Percentiles rank a stretch among this genome's conserved stretches.
Evolutionary conservation across 352 stramenopile genomes (phyloP).

Genomic region (Phytophthora pistaciae): DNA sequence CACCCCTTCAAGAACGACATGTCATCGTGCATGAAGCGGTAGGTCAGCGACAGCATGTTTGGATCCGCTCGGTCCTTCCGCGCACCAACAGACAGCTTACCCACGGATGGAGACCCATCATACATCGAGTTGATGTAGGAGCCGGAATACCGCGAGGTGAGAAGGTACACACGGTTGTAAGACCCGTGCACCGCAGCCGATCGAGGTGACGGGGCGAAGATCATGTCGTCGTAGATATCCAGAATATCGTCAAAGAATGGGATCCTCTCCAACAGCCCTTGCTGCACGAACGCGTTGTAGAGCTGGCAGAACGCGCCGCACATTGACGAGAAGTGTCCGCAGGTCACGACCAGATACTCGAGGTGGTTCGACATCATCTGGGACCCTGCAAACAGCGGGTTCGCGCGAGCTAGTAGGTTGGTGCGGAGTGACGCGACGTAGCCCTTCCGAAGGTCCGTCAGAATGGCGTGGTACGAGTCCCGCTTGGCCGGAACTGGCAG

Average conservation of each 20-base stretch:
- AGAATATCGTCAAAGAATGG: slow-evolving; percentile 37
- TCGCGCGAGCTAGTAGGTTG: slow-evolving; percentile 22
- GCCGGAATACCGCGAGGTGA: not conserved
- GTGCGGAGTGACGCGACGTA: not conserved
- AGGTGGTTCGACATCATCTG: slow-evolving; percentile 35
- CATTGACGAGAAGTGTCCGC: slow-evolving; percentile 21
- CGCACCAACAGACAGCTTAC: not conserved
- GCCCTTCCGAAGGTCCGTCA: not conserved
- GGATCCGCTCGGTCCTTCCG: slow-evolving; percentile 15
- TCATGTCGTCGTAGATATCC: slow-evolving; percentile 20
- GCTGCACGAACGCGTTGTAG: slow-evolving; percentile 34
- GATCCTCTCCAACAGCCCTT: slow-evolving; percentile 14
- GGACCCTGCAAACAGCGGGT: slow-evolving; percentile 34
- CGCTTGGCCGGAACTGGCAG: slow-evolving; percentile 6
- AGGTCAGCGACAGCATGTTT: slow-evolving; percentile 30
- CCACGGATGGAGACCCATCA: not conserved
- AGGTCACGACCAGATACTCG: slow-evolving; percentile 20
- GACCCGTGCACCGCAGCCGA: slow-evolving; percentile 21
- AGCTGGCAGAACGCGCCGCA: slow-evolving; percentile 37
- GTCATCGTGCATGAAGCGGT: slow-evolving; percentile 33
- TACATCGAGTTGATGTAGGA: slow-evolving; percentile 27
- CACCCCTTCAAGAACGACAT: slow-evolving; percentile 19
- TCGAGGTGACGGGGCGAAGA: slow-evolving; percentile 35
- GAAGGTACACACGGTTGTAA: slow-evolving; percentile 33
- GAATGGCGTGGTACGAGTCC: slow-evolving; percentile 8